Evolutionary conservation across 768 basidiomycete species (phyloP).

Genomic region (Daedaleopsis nitida): DNA sequence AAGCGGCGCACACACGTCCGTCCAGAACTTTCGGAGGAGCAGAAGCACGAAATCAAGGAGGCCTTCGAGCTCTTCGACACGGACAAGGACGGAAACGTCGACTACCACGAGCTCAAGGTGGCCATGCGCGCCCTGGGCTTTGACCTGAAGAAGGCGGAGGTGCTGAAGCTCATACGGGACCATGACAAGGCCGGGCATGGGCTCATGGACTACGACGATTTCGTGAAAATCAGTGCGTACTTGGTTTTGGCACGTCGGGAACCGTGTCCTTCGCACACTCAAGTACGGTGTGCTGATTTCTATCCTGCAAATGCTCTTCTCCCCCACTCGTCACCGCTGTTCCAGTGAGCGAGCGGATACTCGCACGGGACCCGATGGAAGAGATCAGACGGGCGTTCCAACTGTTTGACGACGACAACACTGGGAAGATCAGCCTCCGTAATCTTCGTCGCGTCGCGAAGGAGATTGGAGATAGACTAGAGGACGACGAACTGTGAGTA

Average conservation of each 20-base stretch:
- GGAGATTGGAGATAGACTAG: conserved; percentile 92
- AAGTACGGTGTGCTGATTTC: background rate
- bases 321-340: background rate
- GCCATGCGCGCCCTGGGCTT: conserved; percentile 98
- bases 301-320: background rate
- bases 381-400: conserved; percentile 96
- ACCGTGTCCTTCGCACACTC: conserved; percentile 33
- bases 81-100: conserved; percentile 94
- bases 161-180: conserved; percentile 90
- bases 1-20: conserved; percentile 74
- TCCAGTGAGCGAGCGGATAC: conserved; percentile 91
- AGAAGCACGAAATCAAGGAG: conserved; percentile 96
- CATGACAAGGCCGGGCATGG: conserved; percentile 82
- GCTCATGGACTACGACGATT: conserved; percentile 92
- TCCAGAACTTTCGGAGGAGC: conserved; percentile 85
- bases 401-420: conserved; percentile 94
- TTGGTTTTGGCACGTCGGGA: too few species aligned
- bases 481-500: conserved; percentile 95
- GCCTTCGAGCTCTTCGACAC: conserved; percentile 99
- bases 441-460: conserved; percentile 94
- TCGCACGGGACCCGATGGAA: conserved; percentile 93
- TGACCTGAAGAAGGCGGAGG: conserved; percentile 98
- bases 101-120: conserved; percentile 99
- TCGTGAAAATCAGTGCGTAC: conserved; percentile 86
- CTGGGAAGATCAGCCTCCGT: conserved; percentile 89